Evolutionary conservation across 805 yeast genomes (phyloP), one percentile per base, ranked within the genome.

Genomic region (Torulaspora maleeae): DNA sequence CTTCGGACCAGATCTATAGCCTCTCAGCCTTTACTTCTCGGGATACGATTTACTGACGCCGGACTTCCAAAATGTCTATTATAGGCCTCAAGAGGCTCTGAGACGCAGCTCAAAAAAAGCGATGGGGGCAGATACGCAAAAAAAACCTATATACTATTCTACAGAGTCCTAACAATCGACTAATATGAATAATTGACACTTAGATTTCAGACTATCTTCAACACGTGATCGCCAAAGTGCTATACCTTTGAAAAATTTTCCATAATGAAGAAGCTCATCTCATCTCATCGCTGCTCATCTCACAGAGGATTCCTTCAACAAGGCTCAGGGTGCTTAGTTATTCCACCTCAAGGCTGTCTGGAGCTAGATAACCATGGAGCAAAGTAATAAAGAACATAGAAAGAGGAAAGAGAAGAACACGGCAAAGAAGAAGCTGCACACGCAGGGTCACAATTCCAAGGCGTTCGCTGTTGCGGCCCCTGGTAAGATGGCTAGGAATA

Each of bases 381-480:
- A 86, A 72, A 61, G 79, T 36, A 87, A 91, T 67, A 90, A 86
- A 71, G 74, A 89, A 45, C 98, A 91, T 62, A 75, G 96, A 54
- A 83, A 82, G 40, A 75, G 73, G 42, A 69, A 73, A 42, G 69
- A 68, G 34, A 71, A 68, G 59, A 76, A 74, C 27, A 72, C 89
- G 2, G 86, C 89, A 39, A 90, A 89, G 73, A 82, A 86, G 76
- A 87, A 88, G 71, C 73, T 89, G 52, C 96, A 87, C 56, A 81
- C 86, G 39, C 88, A 87, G 63, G 97, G 97, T 29, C 77, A 74
- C 53, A 85, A 85, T 73, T 88, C 86, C 3, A 83, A 83, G 67
- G 95, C 95, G 9, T 86, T 83, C 67, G 86, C 89, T 1, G 88
- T 85, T 19, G 67, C 86, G 22, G 84, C 84, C 20, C 98, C 98